These are phyloP conservation scores for Gynostemma pentaphyllum DNA, from an alignment of 306 rosid genomes.

Conservation along the genomic window DNA sequence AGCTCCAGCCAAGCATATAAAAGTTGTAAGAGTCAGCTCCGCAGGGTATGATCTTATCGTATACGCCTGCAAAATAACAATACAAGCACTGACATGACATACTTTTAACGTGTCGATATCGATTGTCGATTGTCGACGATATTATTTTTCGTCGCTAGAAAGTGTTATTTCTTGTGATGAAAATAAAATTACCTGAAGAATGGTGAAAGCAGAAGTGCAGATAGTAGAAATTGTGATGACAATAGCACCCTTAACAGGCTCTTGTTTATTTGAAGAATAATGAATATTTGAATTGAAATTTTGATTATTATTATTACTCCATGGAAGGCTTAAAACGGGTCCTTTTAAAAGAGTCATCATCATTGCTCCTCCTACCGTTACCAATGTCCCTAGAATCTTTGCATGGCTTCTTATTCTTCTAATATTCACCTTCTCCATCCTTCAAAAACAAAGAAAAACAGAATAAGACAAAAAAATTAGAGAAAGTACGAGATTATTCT, in stretches of 20 bases:
- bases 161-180: no score
- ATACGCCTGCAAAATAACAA: neutral
- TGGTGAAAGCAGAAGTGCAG: slow-evolving; percentile 7
- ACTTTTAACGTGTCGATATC: neutral
- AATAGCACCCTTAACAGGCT: slow-evolving; percentile 34
- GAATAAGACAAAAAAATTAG: neutral
- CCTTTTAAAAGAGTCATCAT: slow-evolving; percentile 79
- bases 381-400: slow-evolving; percentile 54
- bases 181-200: slow-evolving; percentile 12
- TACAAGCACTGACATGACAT: neutral
- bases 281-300: slow-evolving; percentile 11
- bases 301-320: slow-evolving; percentile 51
- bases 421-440: slow-evolving; percentile 82
- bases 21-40: slow-evolving; percentile 2
- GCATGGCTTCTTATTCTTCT: slow-evolving; percentile 64
- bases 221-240: slow-evolving; percentile 2
- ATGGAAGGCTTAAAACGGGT: slow-evolving; percentile 41
- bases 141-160: no score
- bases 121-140: no score
- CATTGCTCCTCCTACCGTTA: slow-evolving; percentile 87
- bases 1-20: slow-evolving; percentile 10
- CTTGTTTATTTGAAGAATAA: slow-evolving; percentile 27
- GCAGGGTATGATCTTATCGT: slow-evolving; percentile 6
- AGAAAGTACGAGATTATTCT: no score
- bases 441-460: neutral